Conservation (phyloP, 148 eudicot species). For the Fagopyrum homotropicum region DNA sequence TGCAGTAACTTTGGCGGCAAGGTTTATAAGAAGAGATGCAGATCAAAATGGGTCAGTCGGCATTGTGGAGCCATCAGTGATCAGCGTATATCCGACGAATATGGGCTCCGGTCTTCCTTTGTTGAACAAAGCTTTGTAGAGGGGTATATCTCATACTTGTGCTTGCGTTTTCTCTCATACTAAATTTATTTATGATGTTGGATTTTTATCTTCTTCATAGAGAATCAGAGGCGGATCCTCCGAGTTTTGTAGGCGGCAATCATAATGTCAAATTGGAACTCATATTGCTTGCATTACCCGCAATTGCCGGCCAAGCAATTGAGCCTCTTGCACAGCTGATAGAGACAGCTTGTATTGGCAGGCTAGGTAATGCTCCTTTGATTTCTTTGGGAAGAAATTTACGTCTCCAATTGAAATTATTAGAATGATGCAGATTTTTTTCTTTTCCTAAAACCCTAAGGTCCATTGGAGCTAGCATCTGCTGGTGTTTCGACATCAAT, state of each 20-base stretch:
- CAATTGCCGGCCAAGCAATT: conserved; percentile 85
- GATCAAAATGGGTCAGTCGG: background rate
- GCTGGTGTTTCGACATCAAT: conserved; percentile 91
- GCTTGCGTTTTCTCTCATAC: background rate
- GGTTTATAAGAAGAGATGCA: background rate
- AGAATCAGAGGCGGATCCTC: conserved; percentile 1
- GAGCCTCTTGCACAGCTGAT: conserved; percentile 85
- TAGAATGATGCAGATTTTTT: background rate
- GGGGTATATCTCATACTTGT: background rate
- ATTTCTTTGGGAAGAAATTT: background rate
- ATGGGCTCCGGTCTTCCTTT: background rate
- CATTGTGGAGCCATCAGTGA: background rate
- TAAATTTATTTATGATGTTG: background rate
- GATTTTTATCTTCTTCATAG: background rate
- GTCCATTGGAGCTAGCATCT: conserved; percentile 80
- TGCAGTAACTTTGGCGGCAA: background rate
- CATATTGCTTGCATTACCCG: conserved; percentile 67
- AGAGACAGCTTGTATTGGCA: conserved; percentile 96
- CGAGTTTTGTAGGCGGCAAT: background rate
- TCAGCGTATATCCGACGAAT: background rate
- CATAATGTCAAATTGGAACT: conserved; percentile 45
- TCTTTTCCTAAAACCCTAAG: conserved; percentile 20
- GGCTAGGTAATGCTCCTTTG: conserved; percentile 48
- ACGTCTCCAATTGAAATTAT: background rate
- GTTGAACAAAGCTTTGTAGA: background rate